Conservation (phyloP, 129 eudicot species). For the Flaveria robusta region DNA sequence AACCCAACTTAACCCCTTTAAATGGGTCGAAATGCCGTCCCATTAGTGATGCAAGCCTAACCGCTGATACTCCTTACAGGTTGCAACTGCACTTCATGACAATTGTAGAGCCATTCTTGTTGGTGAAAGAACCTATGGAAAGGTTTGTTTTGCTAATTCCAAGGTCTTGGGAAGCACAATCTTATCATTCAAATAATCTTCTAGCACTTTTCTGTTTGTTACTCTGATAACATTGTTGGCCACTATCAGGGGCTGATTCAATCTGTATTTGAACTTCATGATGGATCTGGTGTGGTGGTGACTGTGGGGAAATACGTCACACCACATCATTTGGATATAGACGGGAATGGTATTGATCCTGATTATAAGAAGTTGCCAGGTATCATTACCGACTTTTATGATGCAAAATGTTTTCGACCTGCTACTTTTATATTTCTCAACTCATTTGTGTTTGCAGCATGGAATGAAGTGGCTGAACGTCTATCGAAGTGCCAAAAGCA, state of each 20-base stretch:
- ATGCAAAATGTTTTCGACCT: neutral
- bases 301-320: constrained; percentile 94
- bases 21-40: neutral
- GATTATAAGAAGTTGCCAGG: constrained; percentile 73
- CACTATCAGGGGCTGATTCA: constrained; percentile 71
- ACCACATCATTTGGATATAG: constrained; percentile 85
- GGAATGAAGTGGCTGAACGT: constrained; percentile 58
- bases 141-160: constrained; percentile 50
- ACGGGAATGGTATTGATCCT: constrained; percentile 91
- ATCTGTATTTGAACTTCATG: constrained; percentile 89
- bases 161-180: neutral
- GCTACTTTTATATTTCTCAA: constrained; percentile 5
- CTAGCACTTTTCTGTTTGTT: constrained; percentile 5
- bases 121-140: constrained; percentile 90
- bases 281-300: constrained; percentile 97
- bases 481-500: constrained; percentile 66
- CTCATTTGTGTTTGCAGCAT: constrained; percentile 50
- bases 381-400: neutral
- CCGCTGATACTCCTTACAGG: constrained; percentile 49
- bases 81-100: constrained; percentile 96
- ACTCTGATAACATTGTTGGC: constrained; percentile 23
- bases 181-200: neutral
- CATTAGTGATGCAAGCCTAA: constrained; percentile 25
- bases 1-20: neutral
- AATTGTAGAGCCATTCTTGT: constrained; percentile 95